These are phyloP conservation scores for Magnaporthales sp. DNA, from an alignment of 2,329 filamentous ascomycete species.

Conservation along the genomic window DNA sequence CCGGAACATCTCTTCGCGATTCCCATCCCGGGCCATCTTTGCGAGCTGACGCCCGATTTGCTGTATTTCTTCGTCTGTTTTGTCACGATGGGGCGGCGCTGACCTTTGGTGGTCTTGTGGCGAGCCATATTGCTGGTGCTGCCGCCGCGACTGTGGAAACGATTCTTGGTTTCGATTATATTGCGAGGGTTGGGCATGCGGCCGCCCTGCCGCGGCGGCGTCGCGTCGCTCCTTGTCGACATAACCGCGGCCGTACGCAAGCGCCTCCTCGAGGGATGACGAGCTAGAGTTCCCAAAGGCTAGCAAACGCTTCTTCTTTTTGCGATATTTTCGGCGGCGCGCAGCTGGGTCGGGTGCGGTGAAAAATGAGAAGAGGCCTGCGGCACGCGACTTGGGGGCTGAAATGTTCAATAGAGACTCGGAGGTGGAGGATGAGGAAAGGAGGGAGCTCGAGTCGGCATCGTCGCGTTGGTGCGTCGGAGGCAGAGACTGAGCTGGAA, in stretches of 20 bases:
- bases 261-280: constrained; percentile 45
- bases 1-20: constrained; percentile 37
- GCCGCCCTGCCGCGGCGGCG: constrained; percentile 5
- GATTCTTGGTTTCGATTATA: constrained; percentile 6
- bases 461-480: constrained; percentile 14
- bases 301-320: constrained; percentile 34
- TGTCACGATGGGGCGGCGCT: constrained; percentile 19
- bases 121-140: constrained; percentile 10
- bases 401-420: constrained; percentile 25
- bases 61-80: constrained; percentile 49
- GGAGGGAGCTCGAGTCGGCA: constrained; percentile 17
- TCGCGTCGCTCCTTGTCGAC: constrained; percentile 16
- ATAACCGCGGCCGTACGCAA: constrained; percentile 46
- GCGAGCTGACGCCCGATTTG: constrained; percentile 45
- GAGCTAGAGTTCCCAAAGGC: constrained; percentile 42
- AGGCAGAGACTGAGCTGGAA: constrained; percentile 3
- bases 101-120: constrained; percentile 4
- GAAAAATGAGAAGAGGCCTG: constrained; percentile 25
- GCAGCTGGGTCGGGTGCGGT: constrained; percentile 15
- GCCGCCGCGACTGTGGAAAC: constrained; percentile 7
- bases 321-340: constrained; percentile 16
- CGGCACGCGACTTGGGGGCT: constrained; percentile 17
- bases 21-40: constrained; percentile 41
- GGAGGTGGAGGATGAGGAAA: constrained; percentile 23
- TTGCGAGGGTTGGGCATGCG: not conserved